Evolutionary conservation across 306 rosid species (phyloP).

Genomic region (Acacia confusa): DNA sequence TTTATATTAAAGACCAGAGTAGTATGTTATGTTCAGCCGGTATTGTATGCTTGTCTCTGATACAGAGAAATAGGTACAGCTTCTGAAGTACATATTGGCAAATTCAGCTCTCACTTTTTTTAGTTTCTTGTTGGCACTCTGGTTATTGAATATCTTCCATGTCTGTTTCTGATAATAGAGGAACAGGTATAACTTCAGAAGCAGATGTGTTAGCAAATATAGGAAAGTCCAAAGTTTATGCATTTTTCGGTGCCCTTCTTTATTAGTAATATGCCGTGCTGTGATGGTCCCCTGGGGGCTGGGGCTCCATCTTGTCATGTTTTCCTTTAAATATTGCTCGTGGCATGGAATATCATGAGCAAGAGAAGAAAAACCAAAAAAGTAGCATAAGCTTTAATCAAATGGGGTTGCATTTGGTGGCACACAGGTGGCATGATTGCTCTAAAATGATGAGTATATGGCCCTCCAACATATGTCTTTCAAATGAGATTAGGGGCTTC

Average conservation of each 20-base stretch:
- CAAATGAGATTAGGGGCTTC: constrained; percentile 39
- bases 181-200: constrained; percentile 8
- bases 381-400: constrained; percentile 35
- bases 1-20: no score
- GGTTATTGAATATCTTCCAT: constrained; percentile 6
- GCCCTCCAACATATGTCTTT: constrained; percentile 46
- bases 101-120: background rate
- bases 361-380: constrained; percentile 25
- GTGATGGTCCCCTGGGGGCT: constrained; percentile 42
- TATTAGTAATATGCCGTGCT: constrained; percentile 24
- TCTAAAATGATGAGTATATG: constrained; percentile 43
- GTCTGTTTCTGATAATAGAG: background rate
- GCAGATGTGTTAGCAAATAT: constrained; percentile 5
- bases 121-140: constrained; percentile 2
- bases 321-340: constrained; percentile 33
- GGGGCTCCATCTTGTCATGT: constrained; percentile 28
- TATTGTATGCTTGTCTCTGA: background rate
- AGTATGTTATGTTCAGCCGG: background rate
- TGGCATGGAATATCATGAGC: constrained; percentile 38
- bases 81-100: constrained; percentile 1
- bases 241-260: constrained; percentile 17
- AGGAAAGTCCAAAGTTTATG: constrained; percentile 17
- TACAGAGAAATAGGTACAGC: background rate
- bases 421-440: constrained; percentile 42
- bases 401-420: constrained; percentile 42